Conservation (phyloP, 495 filamentous ascomycete species). For the Aspergillus wentii region DNA sequence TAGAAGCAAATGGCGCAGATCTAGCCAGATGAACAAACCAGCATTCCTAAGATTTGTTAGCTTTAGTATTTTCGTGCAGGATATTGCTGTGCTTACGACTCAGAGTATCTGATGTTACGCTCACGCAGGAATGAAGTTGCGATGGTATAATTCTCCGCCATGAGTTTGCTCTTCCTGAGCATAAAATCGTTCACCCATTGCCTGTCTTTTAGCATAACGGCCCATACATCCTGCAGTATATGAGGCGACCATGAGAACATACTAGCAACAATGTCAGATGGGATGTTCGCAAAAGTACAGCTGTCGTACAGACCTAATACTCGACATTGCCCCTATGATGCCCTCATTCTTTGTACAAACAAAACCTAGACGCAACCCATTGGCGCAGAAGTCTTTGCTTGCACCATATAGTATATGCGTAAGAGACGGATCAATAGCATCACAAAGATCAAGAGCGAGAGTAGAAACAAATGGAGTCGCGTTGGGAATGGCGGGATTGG, state of each 20-base stretch:
- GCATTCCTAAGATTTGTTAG: conserved; percentile 25
- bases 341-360: conserved; percentile 32
- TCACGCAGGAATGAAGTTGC: no score
- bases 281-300: no score
- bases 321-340: conserved; percentile 24
- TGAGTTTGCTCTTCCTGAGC: conserved; percentile 1
- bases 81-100: no score
- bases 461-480: conserved; percentile 31
- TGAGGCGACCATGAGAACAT: conserved; percentile 35
- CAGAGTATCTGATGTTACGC: no score
- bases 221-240: conserved; percentile 29
- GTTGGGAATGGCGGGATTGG: conserved; percentile 9
- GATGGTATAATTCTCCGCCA: no score
- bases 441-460: conserved; percentile 26
- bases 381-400: conserved; percentile 42
- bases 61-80: no score
- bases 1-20: conserved; percentile 29
- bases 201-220: conserved; percentile 34
- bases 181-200: conserved; percentile 23
- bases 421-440: conserved; percentile 27
- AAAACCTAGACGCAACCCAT: conserved; percentile 40
- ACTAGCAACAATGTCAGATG: no score
- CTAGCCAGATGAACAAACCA: conserved; percentile 47
- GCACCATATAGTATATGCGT: conserved; percentile 47
- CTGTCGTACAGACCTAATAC: conserved; percentile 12